Evolutionary conservation across 2,329 filamentous ascomycete genomes (phyloP), one percentile per base, ranked within the genome.

Genomic region (Zymoseptoria brevis): DNA sequence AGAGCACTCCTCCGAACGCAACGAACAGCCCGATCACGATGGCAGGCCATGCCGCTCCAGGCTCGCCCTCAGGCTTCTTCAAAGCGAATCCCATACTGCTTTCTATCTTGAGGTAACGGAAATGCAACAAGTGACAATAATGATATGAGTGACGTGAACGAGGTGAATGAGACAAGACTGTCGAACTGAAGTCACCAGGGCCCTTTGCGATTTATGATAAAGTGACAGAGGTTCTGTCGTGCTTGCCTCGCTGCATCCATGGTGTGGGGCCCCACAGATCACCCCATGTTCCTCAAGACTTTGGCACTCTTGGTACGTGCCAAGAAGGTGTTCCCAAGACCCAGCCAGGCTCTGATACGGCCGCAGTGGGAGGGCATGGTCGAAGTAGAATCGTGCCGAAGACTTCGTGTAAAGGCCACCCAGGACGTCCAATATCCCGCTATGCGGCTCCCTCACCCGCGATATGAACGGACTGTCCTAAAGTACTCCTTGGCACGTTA

Each of bases 11-110:
- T 29, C 68, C 67, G 58, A 71, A 70, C n/a, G 68, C 66, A 13
- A 78, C 75, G 59, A 77, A 79, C 8, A 75, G 67, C 57, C 66
- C 71, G 29, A 76, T 71, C 29, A 68, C 41, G 62, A 80, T 79
- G 55, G 78, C 77, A 54, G 77, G 77, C 62, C 72, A 67, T 29
- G 78, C 73, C 19, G 50, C 56, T 13, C 63, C 63, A 41, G 62
- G 56, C 58, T 54, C 58, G 30, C 59, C 60, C 2, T 56, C 60
- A 8, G 63, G 62, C 54, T 66, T 64, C 24, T 60, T 58, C 41
- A 64, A 62, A 2, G 57, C 57, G 49, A 63, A 7, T 57, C 60
- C 60, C 61, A 63, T 64, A 4, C 11, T 51, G 30, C 19, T 19
- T 51, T 16, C 13, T 45, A 3, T 45, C 13, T n/a, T 11, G 13